Conservation (phyloP, 2,329 filamentous ascomycete genomes). For the Fusarium sp. region DNA sequence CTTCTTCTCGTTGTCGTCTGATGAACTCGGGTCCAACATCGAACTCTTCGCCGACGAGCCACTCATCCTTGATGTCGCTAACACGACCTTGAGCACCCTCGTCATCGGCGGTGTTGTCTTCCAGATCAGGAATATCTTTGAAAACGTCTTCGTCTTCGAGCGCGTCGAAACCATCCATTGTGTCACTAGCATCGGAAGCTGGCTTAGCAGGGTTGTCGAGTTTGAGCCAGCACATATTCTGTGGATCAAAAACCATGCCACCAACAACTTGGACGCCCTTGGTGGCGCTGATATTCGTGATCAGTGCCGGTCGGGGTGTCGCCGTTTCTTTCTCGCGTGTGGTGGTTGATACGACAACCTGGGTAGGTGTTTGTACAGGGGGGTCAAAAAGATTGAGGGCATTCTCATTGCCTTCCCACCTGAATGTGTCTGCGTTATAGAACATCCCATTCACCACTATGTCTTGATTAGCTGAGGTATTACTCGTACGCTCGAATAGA, state of each 20-base stretch:
- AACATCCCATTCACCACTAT: conserved; percentile 93
- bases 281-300: conserved; percentile 87
- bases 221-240: conserved; percentile 98
- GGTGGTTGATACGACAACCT: conserved; percentile 57
- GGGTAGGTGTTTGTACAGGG: conserved; percentile 67
- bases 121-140: conserved; percentile 92
- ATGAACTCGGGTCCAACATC: conserved; percentile 97
- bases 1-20: conserved; percentile 88
- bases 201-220: conserved; percentile 66
- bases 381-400: conserved; percentile 82
- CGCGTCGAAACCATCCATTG: conserved; percentile 75
- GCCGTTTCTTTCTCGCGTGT: conserved; percentile 69
- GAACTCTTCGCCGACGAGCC: conserved; percentile 94
- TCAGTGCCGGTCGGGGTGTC: conserved; percentile 81
- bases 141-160: conserved; percentile 93
- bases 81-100: conserved; percentile 64
- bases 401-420: conserved; percentile 98
- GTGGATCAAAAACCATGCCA: conserved; percentile 98
- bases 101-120: conserved; percentile 72
- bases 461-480: conserved; percentile 50
- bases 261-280: conserved; percentile 93
- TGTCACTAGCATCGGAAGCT: conserved; percentile 66
- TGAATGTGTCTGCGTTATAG: conserved; percentile 88
- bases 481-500: background rate
- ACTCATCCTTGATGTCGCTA: conserved; percentile 79